Evolutionary conservation across 139 green algal species (phyloP), one percentile per base, ranked within the genome.

Genomic region (Micractinium sp.): DNA sequence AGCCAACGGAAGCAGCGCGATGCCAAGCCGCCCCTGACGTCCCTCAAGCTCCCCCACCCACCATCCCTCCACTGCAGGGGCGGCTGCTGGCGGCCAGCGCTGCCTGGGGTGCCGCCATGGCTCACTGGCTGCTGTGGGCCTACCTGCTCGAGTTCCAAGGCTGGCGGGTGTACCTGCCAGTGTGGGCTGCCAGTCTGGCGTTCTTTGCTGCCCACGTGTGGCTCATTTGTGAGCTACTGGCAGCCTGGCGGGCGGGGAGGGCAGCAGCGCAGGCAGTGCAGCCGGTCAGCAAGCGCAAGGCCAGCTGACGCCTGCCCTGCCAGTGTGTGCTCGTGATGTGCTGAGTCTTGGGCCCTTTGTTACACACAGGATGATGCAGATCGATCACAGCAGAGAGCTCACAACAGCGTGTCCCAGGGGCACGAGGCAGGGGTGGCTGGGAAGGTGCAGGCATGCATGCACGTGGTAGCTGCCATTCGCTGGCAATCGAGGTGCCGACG

Each of bases 91-190:
- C 25, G 0, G 89, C 90, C 0, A 74, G 53, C 0, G 75, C 73
- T 1, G 36, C 83, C 0, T 98, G 95, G 95, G 90, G 92, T 4
- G 83, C 77, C 2, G 69, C 90, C 39, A 93, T 97, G 89, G 89
- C 94, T 66, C 93, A 97, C 87, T 98, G 96, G 96, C 92, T 98
- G 38, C 60, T 38, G 0, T 97, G 95, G 94, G 96, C 93, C 0
- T 98, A 98, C 82, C 60, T 93, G 75, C 90, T 98, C 35, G 92
- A 94, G 67, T 93, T 94, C 35, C 85, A 92, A 73, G 95, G 94
- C 22, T 35, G 39, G 39, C 60, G 92, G 23, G 94, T 96, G 76
- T 89, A 96, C 76, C 39, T 96, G 20, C 25, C 35, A 0, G 66
- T 97, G 61, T 97, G 95, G 95, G 87, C 27, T 29, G 94, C 95